Conservation (phyloP, 2,329 filamentous ascomycete genomes). For the Pyrenophora tritici-repentis region DNA sequence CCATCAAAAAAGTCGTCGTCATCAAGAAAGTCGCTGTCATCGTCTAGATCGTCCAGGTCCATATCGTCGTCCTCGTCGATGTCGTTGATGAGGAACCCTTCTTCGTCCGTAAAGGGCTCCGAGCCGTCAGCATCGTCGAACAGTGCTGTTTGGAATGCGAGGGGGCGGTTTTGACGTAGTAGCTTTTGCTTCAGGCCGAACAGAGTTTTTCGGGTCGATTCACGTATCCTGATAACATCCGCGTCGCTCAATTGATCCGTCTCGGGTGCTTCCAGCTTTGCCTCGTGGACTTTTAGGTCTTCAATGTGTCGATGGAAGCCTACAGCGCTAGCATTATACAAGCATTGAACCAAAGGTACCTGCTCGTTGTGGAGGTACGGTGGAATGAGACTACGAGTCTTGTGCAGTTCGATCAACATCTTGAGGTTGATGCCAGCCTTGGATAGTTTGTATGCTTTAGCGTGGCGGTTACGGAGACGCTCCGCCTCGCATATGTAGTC, state of each 20-base stretch:
- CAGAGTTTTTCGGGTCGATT: constrained; percentile 15
- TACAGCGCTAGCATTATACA: constrained; percentile 54
- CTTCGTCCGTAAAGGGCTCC: background rate
- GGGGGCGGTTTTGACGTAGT: background rate
- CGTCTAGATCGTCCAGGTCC: constrained; percentile 14
- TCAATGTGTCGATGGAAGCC: constrained; percentile 34
- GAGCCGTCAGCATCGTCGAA: constrained; percentile 4
- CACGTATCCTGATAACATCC: constrained; percentile 23
- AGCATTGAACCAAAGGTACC: constrained; percentile 24
- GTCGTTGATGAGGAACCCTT: constrained; percentile 5
- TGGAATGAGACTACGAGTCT: constrained; percentile 30
- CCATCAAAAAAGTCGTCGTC: constrained; percentile 18
- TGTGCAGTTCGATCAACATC: constrained; percentile 33
- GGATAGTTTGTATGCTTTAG: constrained; percentile 31
- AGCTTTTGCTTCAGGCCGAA: constrained; percentile 16
- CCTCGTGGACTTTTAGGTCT: background rate
- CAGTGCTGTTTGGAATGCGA: background rate
- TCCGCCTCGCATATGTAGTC: constrained; percentile 34
- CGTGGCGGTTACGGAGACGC: constrained; percentile 32
- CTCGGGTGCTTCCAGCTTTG: constrained; percentile 18
- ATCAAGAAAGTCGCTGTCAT: constrained; percentile 1
- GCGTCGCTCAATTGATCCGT: constrained; percentile 29
- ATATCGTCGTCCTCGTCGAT: constrained; percentile 15
- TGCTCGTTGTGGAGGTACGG: constrained; percentile 41
- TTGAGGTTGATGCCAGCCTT: constrained; percentile 36